phyloP scores from a whole-genome alignment of 2,329 filamentous ascomycete genomes.

The Calycina marina region DNA sequence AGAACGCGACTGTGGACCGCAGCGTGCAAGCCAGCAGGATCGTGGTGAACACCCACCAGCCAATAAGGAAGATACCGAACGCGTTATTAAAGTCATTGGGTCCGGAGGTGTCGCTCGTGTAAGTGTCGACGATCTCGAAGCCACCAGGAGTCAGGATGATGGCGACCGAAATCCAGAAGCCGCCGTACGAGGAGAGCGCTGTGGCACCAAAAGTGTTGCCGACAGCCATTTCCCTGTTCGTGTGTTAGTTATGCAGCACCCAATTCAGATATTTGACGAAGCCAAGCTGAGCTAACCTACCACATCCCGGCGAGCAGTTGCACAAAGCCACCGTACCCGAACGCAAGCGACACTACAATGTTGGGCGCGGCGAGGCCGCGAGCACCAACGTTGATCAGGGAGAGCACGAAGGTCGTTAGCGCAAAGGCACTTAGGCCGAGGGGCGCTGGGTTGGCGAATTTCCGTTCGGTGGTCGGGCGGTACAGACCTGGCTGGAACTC shows the following conservation, averaged over 20 bases:
- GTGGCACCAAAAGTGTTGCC: slow-evolving; percentile 51
- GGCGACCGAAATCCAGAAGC: slow-evolving; percentile 45
- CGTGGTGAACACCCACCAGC: slow-evolving; percentile 50
- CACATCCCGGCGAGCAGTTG: slow-evolving; percentile 67
- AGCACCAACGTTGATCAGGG: slow-evolving; percentile 39
- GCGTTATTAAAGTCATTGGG: slow-evolving; percentile 31
- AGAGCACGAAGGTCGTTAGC: slow-evolving; percentile 46
- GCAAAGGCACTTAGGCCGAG: slow-evolving; percentile 46
- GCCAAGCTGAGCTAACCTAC: slow-evolving; percentile 31
- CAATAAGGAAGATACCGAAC: slow-evolving; percentile 41
- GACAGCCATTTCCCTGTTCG: slow-evolving; percentile 43
- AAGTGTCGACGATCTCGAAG: slow-evolving; percentile 32
- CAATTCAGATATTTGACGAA: too few relatives aligned
- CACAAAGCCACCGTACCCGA: slow-evolving; percentile 51
- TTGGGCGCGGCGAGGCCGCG: slow-evolving; percentile 31
- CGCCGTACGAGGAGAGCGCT: slow-evolving; percentile 45
- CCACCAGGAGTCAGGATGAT: slow-evolving; percentile 43
- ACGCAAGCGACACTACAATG: slow-evolving; percentile 39
- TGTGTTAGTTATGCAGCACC: neutral
- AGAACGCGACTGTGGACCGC: slow-evolving; percentile 45
- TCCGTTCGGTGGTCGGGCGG: slow-evolving; percentile 33
- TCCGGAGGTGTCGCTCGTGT: slow-evolving; percentile 14
- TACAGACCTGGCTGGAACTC: slow-evolving; percentile 46
- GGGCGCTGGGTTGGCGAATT: slow-evolving; percentile 45
- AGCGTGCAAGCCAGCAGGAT: slow-evolving; percentile 41